These are phyloP conservation scores for Oenanthe javanica DNA, from an alignment of 140 eudicot species.

Conservation along the genomic window DNA sequence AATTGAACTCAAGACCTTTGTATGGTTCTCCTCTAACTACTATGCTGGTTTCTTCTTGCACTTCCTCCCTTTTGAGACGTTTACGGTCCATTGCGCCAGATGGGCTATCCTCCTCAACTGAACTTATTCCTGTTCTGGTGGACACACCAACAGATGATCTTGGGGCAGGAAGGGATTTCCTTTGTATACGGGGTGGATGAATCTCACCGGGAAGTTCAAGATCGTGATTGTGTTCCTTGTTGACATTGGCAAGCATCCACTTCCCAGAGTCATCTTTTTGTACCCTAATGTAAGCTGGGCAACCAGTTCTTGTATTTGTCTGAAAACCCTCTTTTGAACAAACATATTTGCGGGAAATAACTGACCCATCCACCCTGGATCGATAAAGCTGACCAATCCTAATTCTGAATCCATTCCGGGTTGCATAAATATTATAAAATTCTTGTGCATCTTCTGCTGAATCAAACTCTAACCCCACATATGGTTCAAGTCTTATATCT, in stretches of 20 bases:
- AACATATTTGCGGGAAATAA: conserved; percentile 7
- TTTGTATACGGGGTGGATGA: conserved; percentile 6
- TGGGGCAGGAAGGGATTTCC: conserved; percentile 9
- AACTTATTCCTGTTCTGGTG: conserved; percentile 4
- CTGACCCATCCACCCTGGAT: conserved; percentile 9
- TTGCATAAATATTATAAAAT: conserved; percentile 5
- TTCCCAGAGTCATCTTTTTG: conserved; percentile 12
- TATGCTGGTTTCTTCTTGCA: conserved; percentile 6
- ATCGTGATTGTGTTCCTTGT: conserved; percentile 12
- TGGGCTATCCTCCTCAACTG: conserved; percentile 13
- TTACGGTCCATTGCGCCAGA: conserved; percentile 9
- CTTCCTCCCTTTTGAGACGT: conserved; percentile 13
- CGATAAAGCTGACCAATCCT: conserved; percentile 14
- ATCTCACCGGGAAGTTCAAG: conserved; percentile 9
- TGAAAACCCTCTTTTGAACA: conserved; percentile 12
- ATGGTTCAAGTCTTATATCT: conserved; percentile 5
- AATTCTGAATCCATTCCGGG: conserved; percentile 12
- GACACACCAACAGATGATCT: not conserved
- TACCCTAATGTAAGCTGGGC: conserved; percentile 11
- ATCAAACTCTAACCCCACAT: conserved; percentile 11
- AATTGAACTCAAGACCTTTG: conserved; percentile 11
- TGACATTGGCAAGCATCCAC: conserved; percentile 8
- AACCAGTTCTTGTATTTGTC: conserved; percentile 13
- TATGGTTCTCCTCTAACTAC: conserved; percentile 13
- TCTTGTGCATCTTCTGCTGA: conserved; percentile 13